Evolutionary conservation across 2,329 filamentous ascomycete genomes (phyloP).

Genomic region (Clonostachys rhizophaga): DNA sequence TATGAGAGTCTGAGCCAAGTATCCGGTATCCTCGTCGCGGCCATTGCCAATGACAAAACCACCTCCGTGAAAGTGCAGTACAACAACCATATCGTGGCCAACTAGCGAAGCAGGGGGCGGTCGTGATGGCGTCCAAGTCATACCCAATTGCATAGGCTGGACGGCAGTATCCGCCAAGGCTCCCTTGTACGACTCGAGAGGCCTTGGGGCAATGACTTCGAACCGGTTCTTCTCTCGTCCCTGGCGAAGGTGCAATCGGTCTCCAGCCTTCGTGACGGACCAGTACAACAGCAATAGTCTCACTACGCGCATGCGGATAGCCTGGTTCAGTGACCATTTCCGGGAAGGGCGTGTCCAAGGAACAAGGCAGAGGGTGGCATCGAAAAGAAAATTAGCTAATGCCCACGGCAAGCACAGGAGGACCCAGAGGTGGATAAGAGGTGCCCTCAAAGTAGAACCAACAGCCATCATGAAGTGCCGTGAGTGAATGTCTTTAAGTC

Average conservation of each 20-base stretch:
- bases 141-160: constrained; percentile 8
- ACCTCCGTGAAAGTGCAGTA: constrained; percentile 23
- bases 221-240: constrained; percentile 14
- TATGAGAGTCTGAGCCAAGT: constrained; percentile 12
- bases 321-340: constrained; percentile 4
- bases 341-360: constrained; percentile 1
- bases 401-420: too few species aligned
- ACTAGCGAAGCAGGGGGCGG: constrained; percentile 5
- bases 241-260: constrained; percentile 6
- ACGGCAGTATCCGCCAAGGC: constrained; percentile 5
- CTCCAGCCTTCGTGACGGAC: constrained; percentile 2
- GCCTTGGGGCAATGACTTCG: constrained; percentile 7
- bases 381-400: too few species aligned
- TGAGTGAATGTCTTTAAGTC: too few species aligned
- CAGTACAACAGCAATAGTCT: constrained; percentile 3
- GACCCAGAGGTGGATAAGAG: too few species aligned
- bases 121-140: constrained; percentile 13
- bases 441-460: too few species aligned
- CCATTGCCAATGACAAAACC: constrained; percentile 21
- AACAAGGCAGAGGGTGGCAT: neutral
- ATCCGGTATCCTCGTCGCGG: constrained; percentile 18
- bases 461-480: too few species aligned
- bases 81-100: constrained; percentile 6
- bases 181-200: constrained; percentile 9
- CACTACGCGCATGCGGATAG: constrained; percentile 4